Base-by-base conservation (phyloP, 2,329 filamentous ascomycete species). In the Hypocreales sp. region DNA sequence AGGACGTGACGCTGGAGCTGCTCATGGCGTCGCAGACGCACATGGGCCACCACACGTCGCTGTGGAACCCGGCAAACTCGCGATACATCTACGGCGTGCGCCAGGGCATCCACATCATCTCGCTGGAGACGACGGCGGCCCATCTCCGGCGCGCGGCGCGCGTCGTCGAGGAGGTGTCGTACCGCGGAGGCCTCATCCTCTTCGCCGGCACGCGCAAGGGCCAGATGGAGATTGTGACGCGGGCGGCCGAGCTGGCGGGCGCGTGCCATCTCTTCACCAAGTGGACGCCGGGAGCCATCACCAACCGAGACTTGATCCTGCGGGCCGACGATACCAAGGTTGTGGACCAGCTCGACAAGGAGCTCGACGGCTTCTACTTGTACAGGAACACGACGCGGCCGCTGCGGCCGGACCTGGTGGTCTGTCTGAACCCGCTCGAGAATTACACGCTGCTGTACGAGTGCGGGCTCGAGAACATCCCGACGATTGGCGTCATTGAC, bases 1-100 rank as follows among this genome's bases (percentile, higher is more conserved):
- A 76, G 48, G 79, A 94, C 45, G 69, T 95, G 34, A 86, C 84
- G 25, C 72, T 98, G 33, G 86, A 94, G 60, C 67, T 93, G 35
- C 71, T 98, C 35, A 76, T 93, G 62, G 81, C 84, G 24, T 74
- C 78, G 18, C 83, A 92, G 56, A 72, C 73, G 29, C 84, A 93
- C 56, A 73, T 95, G 52, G 90, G 90, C 36, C 90, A 98, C 57
- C 71, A 80, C 44, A 87, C 79, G 1, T 81, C 81, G 35, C 67
- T 86, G 26, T 98, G 90, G 90, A 92, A 98, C 56, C 86, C 90
- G 8, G 76, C 73, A 28, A 98, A 95, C 58, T 77, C 84, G 37
- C 72, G 80, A 39, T 95, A 95, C 58, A 95, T 98, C 49, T 86
- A 81, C 50, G 90, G 90, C 41, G 71, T 92, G 35, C 69, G 90